Conservation (phyloP, 2,329 filamentous ascomycete species). For the Aspergillus sp. region DNA sequence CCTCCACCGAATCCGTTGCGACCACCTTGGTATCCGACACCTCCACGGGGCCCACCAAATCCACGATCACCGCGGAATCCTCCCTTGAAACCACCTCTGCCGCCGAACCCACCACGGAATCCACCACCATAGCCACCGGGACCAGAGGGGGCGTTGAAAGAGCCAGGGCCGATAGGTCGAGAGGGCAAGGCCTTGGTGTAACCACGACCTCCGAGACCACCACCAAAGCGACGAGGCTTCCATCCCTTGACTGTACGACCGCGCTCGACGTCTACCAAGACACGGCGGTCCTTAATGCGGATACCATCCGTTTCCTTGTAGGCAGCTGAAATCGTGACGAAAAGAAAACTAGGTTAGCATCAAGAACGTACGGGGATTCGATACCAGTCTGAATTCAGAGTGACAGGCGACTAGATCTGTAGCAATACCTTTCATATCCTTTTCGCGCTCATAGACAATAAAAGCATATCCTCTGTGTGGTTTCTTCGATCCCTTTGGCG, state of each 20-base stretch:
- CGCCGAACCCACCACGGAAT: slow-evolving; percentile 56
- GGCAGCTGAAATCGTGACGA: slow-evolving; percentile 69
- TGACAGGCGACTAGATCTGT: slow-evolving; percentile 10
- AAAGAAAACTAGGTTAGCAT: slow-evolving; percentile 41
- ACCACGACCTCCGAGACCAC: slow-evolving; percentile 85
- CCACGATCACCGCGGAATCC: slow-evolving; percentile 57
- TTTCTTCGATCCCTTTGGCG: slow-evolving; percentile 76
- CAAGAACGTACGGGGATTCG: slow-evolving; percentile 15
- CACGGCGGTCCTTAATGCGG: slow-evolving; percentile 85
- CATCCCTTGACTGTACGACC: slow-evolving; percentile 92
- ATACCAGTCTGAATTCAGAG: slow-evolving; percentile 11
- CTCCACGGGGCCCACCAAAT: slow-evolving; percentile 51
- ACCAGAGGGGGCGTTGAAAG: slow-evolving; percentile 57
- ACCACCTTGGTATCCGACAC: slow-evolving; percentile 61
- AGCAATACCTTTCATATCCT: slow-evolving; percentile 93
- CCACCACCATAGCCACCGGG: slow-evolving; percentile 60
- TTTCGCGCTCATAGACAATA: slow-evolving; percentile 93
- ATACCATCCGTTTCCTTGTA: slow-evolving; percentile 86
- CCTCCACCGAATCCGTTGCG: slow-evolving; percentile 54
- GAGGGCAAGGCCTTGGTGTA: slow-evolving; percentile 82
- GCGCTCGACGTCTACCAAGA: slow-evolving; percentile 94
- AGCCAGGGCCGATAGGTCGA: slow-evolving; percentile 67
- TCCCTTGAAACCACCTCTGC: slow-evolving; percentile 54
- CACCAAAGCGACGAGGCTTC: slow-evolving; percentile 88
- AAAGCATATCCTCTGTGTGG: slow-evolving; percentile 90